These are phyloP conservation scores for Xylaria digitata DNA, from an alignment of 2,329 filamentous ascomycete species.

Conservation along the genomic window DNA sequence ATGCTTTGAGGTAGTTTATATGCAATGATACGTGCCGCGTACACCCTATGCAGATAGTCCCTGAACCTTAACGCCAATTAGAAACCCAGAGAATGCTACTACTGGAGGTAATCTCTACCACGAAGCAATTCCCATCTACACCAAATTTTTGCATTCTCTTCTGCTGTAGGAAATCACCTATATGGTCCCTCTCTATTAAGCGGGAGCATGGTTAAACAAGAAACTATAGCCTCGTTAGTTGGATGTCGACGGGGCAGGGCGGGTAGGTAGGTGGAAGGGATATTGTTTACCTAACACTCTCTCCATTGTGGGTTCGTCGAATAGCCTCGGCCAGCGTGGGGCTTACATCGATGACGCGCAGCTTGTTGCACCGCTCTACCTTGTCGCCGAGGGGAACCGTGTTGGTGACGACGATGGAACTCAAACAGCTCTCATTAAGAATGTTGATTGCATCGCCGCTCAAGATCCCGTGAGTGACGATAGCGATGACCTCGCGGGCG, in stretches of 20 bases:
- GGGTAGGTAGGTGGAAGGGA: background rate
- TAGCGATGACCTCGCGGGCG: conserved; percentile 88
- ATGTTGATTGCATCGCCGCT: conserved; percentile 74
- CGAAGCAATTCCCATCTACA: conserved; percentile 1
- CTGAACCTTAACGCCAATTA: conserved; percentile 37
- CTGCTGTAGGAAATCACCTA: background rate
- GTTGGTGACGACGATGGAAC: conserved; percentile 80
- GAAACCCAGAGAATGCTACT: conserved; percentile 7
- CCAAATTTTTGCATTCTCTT: background rate
- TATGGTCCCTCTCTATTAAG: conserved; percentile 22
- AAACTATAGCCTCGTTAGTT: conserved; percentile 43
- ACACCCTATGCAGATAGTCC: conserved; percentile 21
- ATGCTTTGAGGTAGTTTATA: conserved; percentile 26
- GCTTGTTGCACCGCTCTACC: conserved; percentile 73
- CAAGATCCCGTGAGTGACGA: conserved; percentile 94
- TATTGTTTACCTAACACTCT: conserved; percentile 65
- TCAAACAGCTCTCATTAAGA: conserved; percentile 75
- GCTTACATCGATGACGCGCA: conserved; percentile 82
- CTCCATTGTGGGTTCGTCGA: conserved; percentile 68
- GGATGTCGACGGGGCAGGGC: conserved; percentile 49
- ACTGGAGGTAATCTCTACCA: conserved; percentile 19
- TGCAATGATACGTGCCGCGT: conserved; percentile 24
- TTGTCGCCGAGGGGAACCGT: conserved; percentile 82
- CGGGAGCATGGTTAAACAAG: conserved; percentile 51
- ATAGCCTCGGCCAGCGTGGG: conserved; percentile 73